Base-by-base conservation (phyloP, 2,329 filamentous ascomycete genomes). In the Metarhizium album region DNA sequence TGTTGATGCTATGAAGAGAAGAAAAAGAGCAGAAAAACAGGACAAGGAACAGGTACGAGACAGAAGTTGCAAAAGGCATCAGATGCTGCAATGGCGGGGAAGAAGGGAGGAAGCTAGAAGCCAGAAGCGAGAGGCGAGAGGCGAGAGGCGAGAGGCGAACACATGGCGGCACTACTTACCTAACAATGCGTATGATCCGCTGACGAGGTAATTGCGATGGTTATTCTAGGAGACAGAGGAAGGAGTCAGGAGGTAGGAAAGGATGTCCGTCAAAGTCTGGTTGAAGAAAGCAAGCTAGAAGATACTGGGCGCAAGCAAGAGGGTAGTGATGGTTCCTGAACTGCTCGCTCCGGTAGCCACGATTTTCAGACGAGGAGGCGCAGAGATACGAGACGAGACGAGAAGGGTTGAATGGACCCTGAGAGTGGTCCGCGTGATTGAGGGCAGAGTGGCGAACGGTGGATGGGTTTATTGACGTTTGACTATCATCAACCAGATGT, bases 1-100 rank as follows among this genome's bases (percentile, higher is more conserved):
- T 64, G 70, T 67, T 66, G 74, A 73, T 78, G 73, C 67, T 76
- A 67, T 68, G 65, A 64, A 54, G 60, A 63, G 51, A 57, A 52
- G 49, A 54, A 35, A 29, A 42, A 52, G 53, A 57, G 46, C 46
- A 57, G 52, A 56, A 53, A 53, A 50, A 45, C 52, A 52, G 46
- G 35, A 27, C 51, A 49, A 46, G 9, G 40, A 43, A 43, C 37
- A 50, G 42, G 50, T 49, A 51, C 53, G 51, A 45, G 27, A 46
- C 49, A 48, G 52, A 47, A 42, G 46, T 33, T 24, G 31, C 37
- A 50, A 52, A 45, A 29, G 23, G 45, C 29, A 6, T 13, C 9
- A 43, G 13, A 31, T 23, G n/a, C 22, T 29, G 31, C 40, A 29
- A 43, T 23, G 46, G 18, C 14, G 42, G 22, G 23, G 45, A 22